Percentiles rank a stretch among this genome's conserved stretches.
Evolutionary conservation across 345 rosid species (phyloP).

Genomic region (Sapria himalayana): DNA sequence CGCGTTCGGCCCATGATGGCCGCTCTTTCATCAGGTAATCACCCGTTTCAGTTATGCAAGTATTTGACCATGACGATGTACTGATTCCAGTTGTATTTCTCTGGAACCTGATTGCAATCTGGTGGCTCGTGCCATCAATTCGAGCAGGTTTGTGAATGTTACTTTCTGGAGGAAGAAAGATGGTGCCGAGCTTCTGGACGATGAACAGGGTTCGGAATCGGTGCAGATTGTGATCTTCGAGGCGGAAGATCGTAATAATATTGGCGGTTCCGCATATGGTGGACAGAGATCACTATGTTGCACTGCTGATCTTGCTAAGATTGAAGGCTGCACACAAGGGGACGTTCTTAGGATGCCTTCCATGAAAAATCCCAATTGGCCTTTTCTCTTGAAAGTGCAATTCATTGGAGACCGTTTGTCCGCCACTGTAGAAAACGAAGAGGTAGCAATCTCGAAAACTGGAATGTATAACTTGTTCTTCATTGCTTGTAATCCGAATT

Average conservation of each 20-base stretch:
- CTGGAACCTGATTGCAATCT: not conserved
- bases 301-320: conserved; percentile 86
- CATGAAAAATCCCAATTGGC: conserved; percentile 48
- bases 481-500: conserved; percentile 67
- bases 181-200: conserved; percentile 23
- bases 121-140: not conserved
- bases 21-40: conserved; percentile 43
- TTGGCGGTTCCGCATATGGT: conserved; percentile 98
- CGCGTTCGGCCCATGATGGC: conserved; percentile 6
- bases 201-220: conserved; percentile 30
- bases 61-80: not conserved
- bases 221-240: conserved; percentile 79
- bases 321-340: conserved; percentile 89
- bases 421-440: conserved; percentile 22
- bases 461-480: conserved; percentile 94
- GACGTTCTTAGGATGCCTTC: conserved; percentile 82
- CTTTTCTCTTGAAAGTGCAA: conserved; percentile 38
- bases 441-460: conserved; percentile 33
- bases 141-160: conserved; percentile 50
- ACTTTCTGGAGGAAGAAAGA: conserved; percentile 48
- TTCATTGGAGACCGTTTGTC: conserved; percentile 28
- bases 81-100: not conserved
- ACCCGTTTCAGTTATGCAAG: not conserved
- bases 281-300: conserved; percentile 96
- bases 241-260: conserved; percentile 77